phyloP scores from a whole-genome alignment of 768 basidiomycete species.

The Leccinum sublutescens region DNA sequence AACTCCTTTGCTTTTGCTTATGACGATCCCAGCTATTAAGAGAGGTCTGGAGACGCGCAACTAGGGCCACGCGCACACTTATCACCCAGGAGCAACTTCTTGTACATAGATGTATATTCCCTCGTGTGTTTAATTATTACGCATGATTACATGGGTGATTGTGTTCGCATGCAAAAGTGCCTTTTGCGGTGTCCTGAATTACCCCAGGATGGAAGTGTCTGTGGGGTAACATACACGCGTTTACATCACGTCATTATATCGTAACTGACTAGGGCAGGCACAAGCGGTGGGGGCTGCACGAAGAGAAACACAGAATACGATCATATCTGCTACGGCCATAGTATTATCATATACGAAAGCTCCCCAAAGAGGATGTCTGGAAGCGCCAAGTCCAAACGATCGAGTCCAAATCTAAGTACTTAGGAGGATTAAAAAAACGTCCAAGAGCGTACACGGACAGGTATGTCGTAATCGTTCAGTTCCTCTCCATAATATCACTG shows the following conservation, averaged over 20 bases:
- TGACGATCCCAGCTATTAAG: constrained; percentile 49
- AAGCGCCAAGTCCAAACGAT: constrained; percentile 19
- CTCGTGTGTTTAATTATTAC: constrained; percentile 18
- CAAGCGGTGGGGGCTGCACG: constrained; percentile 2
- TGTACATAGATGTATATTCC: constrained; percentile 19
- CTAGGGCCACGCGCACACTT: constrained; percentile 4
- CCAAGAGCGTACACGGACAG: constrained; percentile 19
- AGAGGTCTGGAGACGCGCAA: constrained; percentile 48
- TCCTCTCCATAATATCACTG: constrained; percentile 3
- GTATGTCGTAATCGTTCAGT: constrained; percentile 20
- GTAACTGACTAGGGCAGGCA: constrained; percentile 16
- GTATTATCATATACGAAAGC: constrained; percentile 22
- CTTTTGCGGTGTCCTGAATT: constrained; percentile 8
- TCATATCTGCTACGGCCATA: constrained; percentile 6
- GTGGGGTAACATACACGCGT: constrained; percentile 30
- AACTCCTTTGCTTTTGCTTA: neutral
- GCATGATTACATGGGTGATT: neutral
- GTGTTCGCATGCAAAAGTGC: neutral
- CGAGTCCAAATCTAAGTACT: constrained; percentile 26
- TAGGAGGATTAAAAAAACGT: constrained; percentile 22
- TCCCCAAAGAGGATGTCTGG: constrained; percentile 11
- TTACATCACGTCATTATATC: constrained; percentile 30
- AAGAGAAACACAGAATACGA: constrained; percentile 14
- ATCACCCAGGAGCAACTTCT: neutral
- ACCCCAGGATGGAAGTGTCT: neutral